phyloP scores from a whole-genome alignment of 2,329 filamentous ascomycete species.

The Chrysoporthe puriensis region DNA sequence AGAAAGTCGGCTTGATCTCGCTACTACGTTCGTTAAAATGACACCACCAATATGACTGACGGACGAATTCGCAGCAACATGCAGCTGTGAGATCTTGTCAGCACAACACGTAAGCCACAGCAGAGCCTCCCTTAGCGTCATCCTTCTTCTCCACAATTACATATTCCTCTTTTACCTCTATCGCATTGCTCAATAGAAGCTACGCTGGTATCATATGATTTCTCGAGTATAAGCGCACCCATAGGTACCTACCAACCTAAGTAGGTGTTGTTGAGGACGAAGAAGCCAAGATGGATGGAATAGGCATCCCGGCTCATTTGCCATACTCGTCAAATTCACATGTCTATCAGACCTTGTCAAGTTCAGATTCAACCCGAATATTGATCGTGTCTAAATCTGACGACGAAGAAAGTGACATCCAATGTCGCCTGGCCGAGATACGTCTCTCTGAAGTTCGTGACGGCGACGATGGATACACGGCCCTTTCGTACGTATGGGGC shows the following conservation, averaged over 20 bases:
- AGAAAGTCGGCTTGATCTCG: too few relatives aligned
- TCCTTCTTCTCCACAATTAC: background rate
- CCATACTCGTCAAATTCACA: background rate
- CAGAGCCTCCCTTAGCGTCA: background rate
- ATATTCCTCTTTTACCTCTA: background rate
- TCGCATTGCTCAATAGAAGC: background rate
- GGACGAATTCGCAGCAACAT: too few relatives aligned
- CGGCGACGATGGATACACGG: background rate
- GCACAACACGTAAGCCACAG: background rate
- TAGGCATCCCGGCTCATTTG: background rate
- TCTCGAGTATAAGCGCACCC: background rate
- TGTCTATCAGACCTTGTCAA: background rate
- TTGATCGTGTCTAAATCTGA: background rate
- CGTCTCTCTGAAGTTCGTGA: background rate
- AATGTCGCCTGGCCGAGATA: background rate
- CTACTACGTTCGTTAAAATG: too few relatives aligned
- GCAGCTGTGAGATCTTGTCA: background rate
- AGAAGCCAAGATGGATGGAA: background rate
- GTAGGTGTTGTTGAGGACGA: background rate
- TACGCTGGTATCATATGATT: background rate
- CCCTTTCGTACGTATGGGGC: background rate
- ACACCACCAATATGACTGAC: too few relatives aligned
- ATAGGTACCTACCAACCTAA: background rate
- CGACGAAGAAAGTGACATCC: background rate
- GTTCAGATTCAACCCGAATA: background rate